phyloP scores from a whole-genome alignment of 129 eudicot genomes.

The Apium graveolens region DNA sequence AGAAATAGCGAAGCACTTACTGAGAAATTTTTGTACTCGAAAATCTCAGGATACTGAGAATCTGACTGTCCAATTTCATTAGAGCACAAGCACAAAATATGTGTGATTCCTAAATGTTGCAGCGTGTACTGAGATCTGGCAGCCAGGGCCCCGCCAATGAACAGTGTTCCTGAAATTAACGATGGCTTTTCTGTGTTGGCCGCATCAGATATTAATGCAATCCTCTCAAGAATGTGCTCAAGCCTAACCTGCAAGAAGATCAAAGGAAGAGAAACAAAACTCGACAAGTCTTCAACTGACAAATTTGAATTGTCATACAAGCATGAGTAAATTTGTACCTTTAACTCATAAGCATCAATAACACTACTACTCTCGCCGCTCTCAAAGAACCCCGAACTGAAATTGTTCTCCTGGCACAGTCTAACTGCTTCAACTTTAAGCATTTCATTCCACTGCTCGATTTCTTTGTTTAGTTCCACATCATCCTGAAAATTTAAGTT shows the following conservation, averaged over 20 bases:
- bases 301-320: background rate
- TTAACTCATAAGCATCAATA: conserved; percentile 89
- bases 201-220: conserved; percentile 85
- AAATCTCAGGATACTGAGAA: conserved; percentile 73
- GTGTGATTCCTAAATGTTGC: conserved; percentile 87
- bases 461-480: conserved; percentile 75
- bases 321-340: conserved; percentile 36
- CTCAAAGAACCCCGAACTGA: conserved; percentile 82
- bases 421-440: conserved; percentile 76
- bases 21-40: conserved; percentile 64
- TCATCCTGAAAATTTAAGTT: conserved; percentile 55
- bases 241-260: conserved; percentile 69
- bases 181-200: conserved; percentile 95
- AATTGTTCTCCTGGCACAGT: conserved; percentile 87
- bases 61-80: conserved; percentile 96
- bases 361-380: conserved; percentile 70
- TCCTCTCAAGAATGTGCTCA: conserved; percentile 94
- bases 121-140: conserved; percentile 90
- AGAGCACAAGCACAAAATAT: conserved; percentile 80
- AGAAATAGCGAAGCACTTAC: conserved; percentile 37
- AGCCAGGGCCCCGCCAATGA: conserved; percentile 93
- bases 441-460: conserved; percentile 89
- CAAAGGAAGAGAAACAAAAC: background rate
- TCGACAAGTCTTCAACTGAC: background rate
- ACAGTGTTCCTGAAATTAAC: conserved; percentile 38